These are phyloP conservation scores for Fusarium albidum DNA, from an alignment of 2,329 filamentous ascomycete genomes.

Conservation along the genomic window DNA sequence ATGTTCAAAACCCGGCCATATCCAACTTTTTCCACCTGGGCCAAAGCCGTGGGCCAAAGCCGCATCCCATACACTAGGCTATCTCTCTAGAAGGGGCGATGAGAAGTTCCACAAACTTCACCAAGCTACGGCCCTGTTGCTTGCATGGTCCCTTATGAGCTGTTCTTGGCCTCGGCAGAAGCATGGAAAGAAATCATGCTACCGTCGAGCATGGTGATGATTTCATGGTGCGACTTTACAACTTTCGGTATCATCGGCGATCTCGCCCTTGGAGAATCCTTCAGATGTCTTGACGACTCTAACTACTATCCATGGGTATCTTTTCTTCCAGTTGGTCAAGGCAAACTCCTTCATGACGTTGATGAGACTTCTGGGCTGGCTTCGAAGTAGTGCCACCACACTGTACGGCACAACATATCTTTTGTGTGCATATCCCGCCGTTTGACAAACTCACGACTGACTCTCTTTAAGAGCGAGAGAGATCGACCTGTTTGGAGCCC, in stretches of 20 bases:
- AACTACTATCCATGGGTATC: constrained; percentile 37
- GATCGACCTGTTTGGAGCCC: constrained; percentile 18
- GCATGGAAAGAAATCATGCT: constrained; percentile 15
- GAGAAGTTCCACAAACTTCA: constrained; percentile 16
- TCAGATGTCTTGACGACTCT: constrained; percentile 31
- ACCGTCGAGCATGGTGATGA: constrained; percentile 36
- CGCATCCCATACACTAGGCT: too few relatives aligned
- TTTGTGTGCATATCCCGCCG: constrained; percentile 41
- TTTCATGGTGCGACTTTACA: constrained; percentile 40
- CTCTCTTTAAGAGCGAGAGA: constrained; percentile 15
- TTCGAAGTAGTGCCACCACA: constrained; percentile 37
- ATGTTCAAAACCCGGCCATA: too few relatives aligned
- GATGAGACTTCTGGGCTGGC: too few relatives aligned
- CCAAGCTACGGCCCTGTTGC: constrained; percentile 45
- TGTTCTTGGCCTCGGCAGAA: constrained; percentile 36
- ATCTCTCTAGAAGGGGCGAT: too few relatives aligned
- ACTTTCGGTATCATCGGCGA: constrained; percentile 45
- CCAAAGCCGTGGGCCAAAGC: neutral
- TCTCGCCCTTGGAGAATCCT: constrained; percentile 39
- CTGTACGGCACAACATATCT: constrained; percentile 40
- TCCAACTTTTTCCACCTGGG: too few relatives aligned
- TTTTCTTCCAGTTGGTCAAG: too few relatives aligned
- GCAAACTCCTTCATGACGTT: too few relatives aligned
- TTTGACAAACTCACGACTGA: constrained; percentile 48
- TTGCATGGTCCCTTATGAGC: constrained; percentile 48